Percentiles rank a stretch among this genome's conserved stretches.
phyloP scores from a whole-genome alignment of 1,139 yeast species.

The Taphrina flavorubra region DNA sequence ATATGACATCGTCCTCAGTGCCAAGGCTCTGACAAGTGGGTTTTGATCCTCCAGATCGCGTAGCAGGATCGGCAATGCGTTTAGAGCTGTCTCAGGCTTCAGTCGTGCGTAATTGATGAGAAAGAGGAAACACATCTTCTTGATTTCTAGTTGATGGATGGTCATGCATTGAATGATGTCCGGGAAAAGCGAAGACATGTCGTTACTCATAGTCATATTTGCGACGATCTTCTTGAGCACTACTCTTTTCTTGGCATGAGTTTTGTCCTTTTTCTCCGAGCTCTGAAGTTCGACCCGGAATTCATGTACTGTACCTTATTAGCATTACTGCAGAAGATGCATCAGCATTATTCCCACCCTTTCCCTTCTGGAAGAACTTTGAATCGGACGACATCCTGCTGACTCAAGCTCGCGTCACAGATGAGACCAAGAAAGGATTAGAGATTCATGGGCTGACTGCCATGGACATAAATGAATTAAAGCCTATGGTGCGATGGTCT shows the following conservation, averaged over 20 bases:
- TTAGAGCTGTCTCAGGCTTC: conserved; percentile 58
- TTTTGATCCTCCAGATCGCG: conserved; percentile 58
- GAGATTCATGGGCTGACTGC: too few species aligned
- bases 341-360: neutral
- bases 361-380: conserved; percentile 38
- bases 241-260: conserved; percentile 58
- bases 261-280: conserved; percentile 58
- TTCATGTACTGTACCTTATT: conserved; percentile 56
- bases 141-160: conserved; percentile 71
- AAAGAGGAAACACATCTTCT: conserved; percentile 64
- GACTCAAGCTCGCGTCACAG: neutral
- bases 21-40: conserved; percentile 59
- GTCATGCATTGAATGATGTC: conserved; percentile 69
- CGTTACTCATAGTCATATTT: conserved; percentile 83
- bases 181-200: conserved; percentile 69
- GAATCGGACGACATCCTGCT: conserved; percentile 33
- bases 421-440: neutral
- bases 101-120: conserved; percentile 65
- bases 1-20: conserved; percentile 69
- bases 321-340: too few species aligned
- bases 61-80: conserved; percentile 57
- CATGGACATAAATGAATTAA: too few species aligned
- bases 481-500: too few species aligned
- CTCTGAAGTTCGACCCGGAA: conserved; percentile 61
- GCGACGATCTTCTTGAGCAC: conserved; percentile 80